Conservation (phyloP, 1,284 basidiomycete genomes). For the Cutaneotrichosporon sp. region DNA sequence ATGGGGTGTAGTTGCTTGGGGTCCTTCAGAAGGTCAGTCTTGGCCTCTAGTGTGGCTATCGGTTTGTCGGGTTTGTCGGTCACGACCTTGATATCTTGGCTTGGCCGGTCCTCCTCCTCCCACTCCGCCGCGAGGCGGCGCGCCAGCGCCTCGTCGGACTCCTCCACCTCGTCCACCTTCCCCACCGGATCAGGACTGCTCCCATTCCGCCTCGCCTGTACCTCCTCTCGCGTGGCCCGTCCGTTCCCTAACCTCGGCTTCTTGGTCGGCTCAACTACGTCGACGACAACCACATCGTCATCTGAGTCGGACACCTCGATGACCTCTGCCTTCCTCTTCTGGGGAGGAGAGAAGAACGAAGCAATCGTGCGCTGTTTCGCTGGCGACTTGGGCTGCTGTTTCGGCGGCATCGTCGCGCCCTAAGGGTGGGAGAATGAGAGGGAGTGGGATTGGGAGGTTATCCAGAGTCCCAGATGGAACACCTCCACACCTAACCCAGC, state of each 20-base stretch:
- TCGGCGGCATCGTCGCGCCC: constrained; percentile 12
- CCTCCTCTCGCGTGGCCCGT: background rate
- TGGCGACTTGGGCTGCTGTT: constrained; percentile 23
- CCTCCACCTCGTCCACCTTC: constrained; percentile 1
- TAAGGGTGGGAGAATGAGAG: background rate
- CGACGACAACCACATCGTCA: constrained; percentile 22
- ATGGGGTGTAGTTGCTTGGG: constrained; percentile 24
- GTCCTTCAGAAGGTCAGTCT: background rate
- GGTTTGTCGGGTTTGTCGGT: constrained; percentile 10
- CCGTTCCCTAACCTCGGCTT: background rate
- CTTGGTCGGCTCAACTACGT: background rate
- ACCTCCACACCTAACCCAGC: background rate
- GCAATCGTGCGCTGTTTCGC: constrained; percentile 33
- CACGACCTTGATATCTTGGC: background rate
- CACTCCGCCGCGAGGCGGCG: constrained; percentile 34
- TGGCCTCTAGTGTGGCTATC: constrained; percentile 10
- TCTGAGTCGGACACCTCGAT: constrained; percentile 43
- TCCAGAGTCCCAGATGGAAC: background rate
- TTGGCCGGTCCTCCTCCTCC: constrained; percentile 18
- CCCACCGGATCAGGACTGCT: background rate
- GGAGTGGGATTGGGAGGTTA: background rate
- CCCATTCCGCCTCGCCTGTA: background rate
- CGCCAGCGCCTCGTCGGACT: constrained; percentile 34
- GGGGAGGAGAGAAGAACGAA: constrained; percentile 44
- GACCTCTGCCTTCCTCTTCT: constrained; percentile 24